Evolutionary conservation across 2,329 filamentous ascomycete species (phyloP).

Genomic region (Colletotrichum spaethianum): DNA sequence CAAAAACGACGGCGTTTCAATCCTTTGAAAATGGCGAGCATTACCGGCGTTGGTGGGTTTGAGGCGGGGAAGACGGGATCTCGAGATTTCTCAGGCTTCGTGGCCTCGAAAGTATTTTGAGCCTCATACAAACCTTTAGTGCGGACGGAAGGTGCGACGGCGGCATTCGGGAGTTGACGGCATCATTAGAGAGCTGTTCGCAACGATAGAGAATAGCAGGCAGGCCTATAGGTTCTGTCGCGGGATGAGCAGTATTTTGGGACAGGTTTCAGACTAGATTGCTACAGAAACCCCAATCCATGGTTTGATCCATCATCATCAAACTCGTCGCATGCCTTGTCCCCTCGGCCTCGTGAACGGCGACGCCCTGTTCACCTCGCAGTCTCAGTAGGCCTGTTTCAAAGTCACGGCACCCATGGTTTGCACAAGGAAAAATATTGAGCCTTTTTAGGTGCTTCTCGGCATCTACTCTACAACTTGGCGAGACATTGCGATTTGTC

Average conservation of each 20-base stretch:
- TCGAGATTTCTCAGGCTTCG: neutral
- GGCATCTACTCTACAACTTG: slow-evolving; percentile 19
- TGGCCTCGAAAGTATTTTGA: neutral
- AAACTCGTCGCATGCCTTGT: neutral
- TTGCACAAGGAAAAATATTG: slow-evolving; percentile 30
- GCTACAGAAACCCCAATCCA: neutral
- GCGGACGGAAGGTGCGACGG: neutral
- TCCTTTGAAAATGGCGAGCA: slow-evolving; percentile 1
- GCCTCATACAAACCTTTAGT: neutral
- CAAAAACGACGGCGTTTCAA: slow-evolving; percentile 11
- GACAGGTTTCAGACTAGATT: slow-evolving; percentile 10
- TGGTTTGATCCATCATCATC: neutral
- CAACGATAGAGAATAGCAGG: neutral
- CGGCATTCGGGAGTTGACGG: neutral
- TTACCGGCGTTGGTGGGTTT: slow-evolving; percentile 8
- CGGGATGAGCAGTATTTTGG: neutral
- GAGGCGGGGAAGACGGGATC: neutral
- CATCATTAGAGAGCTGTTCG: neutral
- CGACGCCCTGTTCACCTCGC: neutral
- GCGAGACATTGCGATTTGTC: slow-evolving; percentile 15
- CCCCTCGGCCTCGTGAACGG: neutral
- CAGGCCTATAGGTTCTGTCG: neutral
- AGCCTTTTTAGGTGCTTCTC: slow-evolving; percentile 13
- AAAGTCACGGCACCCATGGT: neutral
- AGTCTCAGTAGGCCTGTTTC: neutral